Evolutionary conservation across 1,139 yeast genomes (phyloP), one percentile per base, ranked within the genome.

Genomic region (Blastobotrys buckinghamii): DNA sequence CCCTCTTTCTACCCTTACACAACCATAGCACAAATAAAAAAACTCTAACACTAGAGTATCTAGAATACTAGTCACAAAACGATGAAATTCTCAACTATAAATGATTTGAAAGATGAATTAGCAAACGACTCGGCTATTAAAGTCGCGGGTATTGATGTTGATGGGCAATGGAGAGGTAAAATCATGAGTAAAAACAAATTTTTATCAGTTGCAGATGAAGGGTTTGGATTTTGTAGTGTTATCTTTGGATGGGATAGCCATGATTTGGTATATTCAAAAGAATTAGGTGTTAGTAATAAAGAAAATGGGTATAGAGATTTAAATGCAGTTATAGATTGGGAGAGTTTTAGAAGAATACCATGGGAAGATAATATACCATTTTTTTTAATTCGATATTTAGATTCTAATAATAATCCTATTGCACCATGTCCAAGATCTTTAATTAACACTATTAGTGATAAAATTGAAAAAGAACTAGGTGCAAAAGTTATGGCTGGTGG

Each of bases 191-290:
- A 54, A 38, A 41, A 50, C 39, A 67, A 67, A 59, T 65, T 66
- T 46, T 48, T 60, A 12, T 60, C 66, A 15, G 57, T 60, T 26
- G 10, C 17, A 3, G 15, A 19, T 5, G 53, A 54, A 9, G 69
- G 69, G 10, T 64, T 67, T 51, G 71, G 71, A 7, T 66, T 66
- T 51, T 69, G 39, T 39, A 51, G 62, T 19, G 71, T 67, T 27
- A 58, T 66, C 26, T 67, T 66, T 46, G 71, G 70, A 32, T 67
- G 71, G 71, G 71, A 67, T 48, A 60, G 63, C 64, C 69, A 64
- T 50, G 71, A 67, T 51, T 54, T 52, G 44, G 59, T 63, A 19
- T 67, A 67, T 48, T 50, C 57, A 20, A 50, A 50, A 17, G 66
- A 62, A 16, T 54, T 62, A 27, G 41, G 53, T 27, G 56, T 67